phyloP scores from a whole-genome alignment of 2,329 filamentous ascomycete genomes.

The Sphaerulina populicola region DNA sequence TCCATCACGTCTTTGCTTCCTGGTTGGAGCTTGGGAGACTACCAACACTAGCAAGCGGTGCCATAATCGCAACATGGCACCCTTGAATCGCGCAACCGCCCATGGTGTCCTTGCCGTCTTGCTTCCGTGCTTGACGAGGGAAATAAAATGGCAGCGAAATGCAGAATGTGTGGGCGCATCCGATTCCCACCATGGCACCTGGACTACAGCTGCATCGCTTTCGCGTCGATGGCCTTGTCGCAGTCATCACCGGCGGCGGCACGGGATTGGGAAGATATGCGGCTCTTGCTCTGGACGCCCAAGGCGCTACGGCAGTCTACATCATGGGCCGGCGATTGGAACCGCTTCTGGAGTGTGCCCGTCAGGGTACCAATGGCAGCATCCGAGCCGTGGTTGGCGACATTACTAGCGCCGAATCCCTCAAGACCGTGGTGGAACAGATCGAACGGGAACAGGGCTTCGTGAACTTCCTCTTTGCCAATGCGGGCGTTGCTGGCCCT shows the following conservation, averaged over 20 bases:
- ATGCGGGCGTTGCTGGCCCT: constrained; percentile 29
- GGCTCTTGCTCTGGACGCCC: constrained; percentile 37
- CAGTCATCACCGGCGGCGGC: constrained; percentile 48
- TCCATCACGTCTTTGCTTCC: too few species aligned
- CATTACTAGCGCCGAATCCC: constrained; percentile 38
- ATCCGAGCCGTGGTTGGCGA: constrained; percentile 42
- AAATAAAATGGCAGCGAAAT: too few species aligned
- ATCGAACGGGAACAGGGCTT: constrained; percentile 34
- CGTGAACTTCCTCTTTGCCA: constrained; percentile 33
- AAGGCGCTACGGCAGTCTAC: constrained; percentile 47
- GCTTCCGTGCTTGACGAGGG: too few species aligned
- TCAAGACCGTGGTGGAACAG: constrained; percentile 34
- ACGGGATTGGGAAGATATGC: constrained; percentile 44
- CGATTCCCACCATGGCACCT: too few species aligned
- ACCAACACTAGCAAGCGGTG: too few species aligned
- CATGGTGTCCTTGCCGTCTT: too few species aligned
- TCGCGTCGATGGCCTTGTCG: constrained; percentile 46
- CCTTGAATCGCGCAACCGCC: too few species aligned
- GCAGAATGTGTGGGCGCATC: too few species aligned
- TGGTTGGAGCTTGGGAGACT: too few species aligned
- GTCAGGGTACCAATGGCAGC: constrained; percentile 30
- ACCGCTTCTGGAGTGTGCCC: constrained; percentile 39
- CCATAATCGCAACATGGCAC: too few species aligned
- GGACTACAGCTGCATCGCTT: constrained; percentile 29
- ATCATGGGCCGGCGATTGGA: constrained; percentile 46